Evolutionary conservation across 192 early-diverging fungal genomes (phyloP), one percentile per base, ranked within the genome.

Genomic region (Coemansia sp.): DNA sequence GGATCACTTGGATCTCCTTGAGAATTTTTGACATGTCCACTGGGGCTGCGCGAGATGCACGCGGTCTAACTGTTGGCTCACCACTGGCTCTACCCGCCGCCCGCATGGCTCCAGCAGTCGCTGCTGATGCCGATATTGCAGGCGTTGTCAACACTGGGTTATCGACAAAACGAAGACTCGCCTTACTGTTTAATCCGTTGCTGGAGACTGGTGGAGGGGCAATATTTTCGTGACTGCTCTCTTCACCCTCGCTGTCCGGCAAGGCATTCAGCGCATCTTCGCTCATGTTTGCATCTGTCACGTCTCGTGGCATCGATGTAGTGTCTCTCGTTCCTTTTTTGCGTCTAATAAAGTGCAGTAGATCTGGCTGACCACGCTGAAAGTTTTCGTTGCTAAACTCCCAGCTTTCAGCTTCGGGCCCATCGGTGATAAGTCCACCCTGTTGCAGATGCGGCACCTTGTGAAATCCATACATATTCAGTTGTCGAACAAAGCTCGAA

Each of bases 391-490:
- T 94, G 58, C 84, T 87, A 75, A 98, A 98, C 78, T 98, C 94
- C 91, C 90, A 95, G 57, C 86, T 84, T 73, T 98, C 96, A 0
- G 91, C 85, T 24, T 86, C 85, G 1, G 83, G 85, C 20, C 66
- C 64, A 27, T 92, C 91, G 5, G 91, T 76, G 5, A 88, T 84
- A 31, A 97, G 83, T 2, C 93, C 92, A 29, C 96, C 96, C 55
- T 94, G 91, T 61, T 94, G 91, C 14, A 95, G 70, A 72, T 96
- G 93, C n/a, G 94, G 95, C 14, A 97, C 87, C 62, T 98, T 98
- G 79, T 95, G 95, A 67, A 99, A 99, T 14, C 93, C 97, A 69
- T 99, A 96, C 91, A 95, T 90, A 71, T 96, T 96, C 10, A 95
- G 84, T 69, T 96, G 94, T 24, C 94, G 88, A 1, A 95, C 94